phyloP scores from a whole-genome alignment of 192 early-diverging fungal genomes.

The Cetraspora pellucida region DNA sequence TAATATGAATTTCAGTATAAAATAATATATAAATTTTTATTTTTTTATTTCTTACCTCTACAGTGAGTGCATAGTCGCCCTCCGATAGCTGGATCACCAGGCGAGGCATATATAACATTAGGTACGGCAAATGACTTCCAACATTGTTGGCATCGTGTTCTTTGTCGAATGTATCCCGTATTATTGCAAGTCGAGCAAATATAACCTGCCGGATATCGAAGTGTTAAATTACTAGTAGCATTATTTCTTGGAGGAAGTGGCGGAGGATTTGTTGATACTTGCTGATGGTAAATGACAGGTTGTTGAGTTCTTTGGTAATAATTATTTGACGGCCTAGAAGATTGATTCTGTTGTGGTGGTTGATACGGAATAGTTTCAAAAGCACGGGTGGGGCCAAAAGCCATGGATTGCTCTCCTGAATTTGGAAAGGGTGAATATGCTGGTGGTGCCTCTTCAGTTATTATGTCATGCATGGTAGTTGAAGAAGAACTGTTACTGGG shows the following conservation, averaged over 20 bases:
- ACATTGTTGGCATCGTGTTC: background rate
- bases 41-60: slow-evolving; percentile 25
- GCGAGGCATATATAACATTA: background rate
- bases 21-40: background rate
- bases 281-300: background rate
- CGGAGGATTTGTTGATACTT: background rate
- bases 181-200: background rate
- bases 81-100: slow-evolving; percentile 1
- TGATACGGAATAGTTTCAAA: background rate
- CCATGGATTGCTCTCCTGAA: slow-evolving; percentile 9
- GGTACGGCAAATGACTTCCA: background rate
- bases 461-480: slow-evolving; percentile 2
- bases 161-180: background rate
- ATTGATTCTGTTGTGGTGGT: background rate
- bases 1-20: too few species aligned
- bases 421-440: slow-evolving; percentile 23
- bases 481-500: background rate
- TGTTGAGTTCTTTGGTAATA: too few species aligned
- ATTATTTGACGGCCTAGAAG: too few species aligned
- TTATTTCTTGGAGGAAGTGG: background rate
- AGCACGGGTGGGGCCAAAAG: slow-evolving; percentile 7
- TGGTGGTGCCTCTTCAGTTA: slow-evolving; percentile 17
- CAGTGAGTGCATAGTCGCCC: slow-evolving; percentile 8
- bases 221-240: background rate
- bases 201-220: background rate